phyloP scores from a whole-genome alignment of 805 yeast species.

The Saccharomycopsis sp. region DNA sequence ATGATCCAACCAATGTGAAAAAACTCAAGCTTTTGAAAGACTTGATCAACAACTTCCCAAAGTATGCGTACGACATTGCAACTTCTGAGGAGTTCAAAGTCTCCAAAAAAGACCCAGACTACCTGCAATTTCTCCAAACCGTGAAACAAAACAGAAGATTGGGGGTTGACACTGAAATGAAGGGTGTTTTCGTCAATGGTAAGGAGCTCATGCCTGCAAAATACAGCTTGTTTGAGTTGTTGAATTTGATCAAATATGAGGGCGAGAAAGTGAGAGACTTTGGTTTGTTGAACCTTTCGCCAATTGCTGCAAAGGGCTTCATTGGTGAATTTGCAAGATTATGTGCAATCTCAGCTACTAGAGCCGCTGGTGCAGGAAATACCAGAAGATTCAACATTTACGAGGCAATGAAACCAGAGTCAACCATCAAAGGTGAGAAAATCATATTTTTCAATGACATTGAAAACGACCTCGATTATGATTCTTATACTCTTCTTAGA shows the following conservation, averaged over 20 bases:
- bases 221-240: slow-evolving; percentile 35
- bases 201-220: slow-evolving; percentile 42
- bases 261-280: slow-evolving; percentile 23
- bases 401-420: slow-evolving; percentile 14
- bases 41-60: slow-evolving; percentile 47
- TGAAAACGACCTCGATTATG: slow-evolving; percentile 51
- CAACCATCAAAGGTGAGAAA: slow-evolving; percentile 26
- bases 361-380: slow-evolving; percentile 7
- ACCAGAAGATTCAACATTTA: slow-evolving; percentile 14
- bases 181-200: slow-evolving; percentile 64
- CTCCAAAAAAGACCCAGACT: slow-evolving; percentile 15
- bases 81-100: slow-evolving; percentile 13
- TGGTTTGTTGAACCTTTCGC: slow-evolving; percentile 28
- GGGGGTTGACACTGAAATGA: slow-evolving; percentile 32
- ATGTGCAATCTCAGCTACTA: slow-evolving; percentile 20
- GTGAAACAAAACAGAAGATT: slow-evolving; percentile 28
- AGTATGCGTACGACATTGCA: slow-evolving; percentile 35
- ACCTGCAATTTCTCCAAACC: slow-evolving; percentile 25
- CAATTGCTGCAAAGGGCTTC: slow-evolving; percentile 29
- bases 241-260: slow-evolving; percentile 34
- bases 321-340: slow-evolving; percentile 34
- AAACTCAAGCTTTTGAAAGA: slow-evolving; percentile 32
- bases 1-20: slow-evolving; percentile 23
- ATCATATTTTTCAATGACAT: slow-evolving; percentile 73
- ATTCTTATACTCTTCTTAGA: slow-evolving; percentile 35